Conservation (phyloP, 352 stramenopile species). For the Globisporangium spiculum region DNA sequence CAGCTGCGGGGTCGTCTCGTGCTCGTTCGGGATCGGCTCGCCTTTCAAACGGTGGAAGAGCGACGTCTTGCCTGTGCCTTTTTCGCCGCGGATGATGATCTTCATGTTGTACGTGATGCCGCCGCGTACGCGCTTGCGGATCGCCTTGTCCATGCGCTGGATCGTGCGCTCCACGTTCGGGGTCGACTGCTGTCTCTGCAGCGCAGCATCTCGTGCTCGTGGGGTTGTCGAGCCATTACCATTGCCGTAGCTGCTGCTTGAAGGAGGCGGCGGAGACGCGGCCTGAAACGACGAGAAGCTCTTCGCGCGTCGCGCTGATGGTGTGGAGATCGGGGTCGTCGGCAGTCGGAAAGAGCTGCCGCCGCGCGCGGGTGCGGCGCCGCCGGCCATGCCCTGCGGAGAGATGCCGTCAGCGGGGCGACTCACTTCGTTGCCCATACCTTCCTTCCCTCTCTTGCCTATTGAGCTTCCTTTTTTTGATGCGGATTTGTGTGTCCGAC, state of each 20-base stretch:
- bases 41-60: conserved; percentile 85
- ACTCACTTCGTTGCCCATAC: conserved; percentile 64
- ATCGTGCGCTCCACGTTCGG: conserved; percentile 54
- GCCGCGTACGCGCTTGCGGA: conserved; percentile 73
- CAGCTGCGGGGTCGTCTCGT: conserved; percentile 82
- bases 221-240: not conserved
- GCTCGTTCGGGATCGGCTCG: conserved; percentile 59
- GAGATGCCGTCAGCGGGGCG: conserved; percentile 26
- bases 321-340: conserved; percentile 28
- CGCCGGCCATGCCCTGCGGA: conserved; percentile 11
- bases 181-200: conserved; percentile 6
- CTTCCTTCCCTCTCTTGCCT: not conserved
- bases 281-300: conserved; percentile 38
- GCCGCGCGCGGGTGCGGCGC: not conserved
- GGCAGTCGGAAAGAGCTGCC: conserved; percentile 7
- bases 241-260: not conserved
- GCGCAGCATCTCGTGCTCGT: not conserved
- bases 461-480: not conserved
- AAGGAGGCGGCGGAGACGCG: conserved; percentile 15
- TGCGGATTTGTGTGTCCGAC: not conserved
- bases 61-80: conserved; percentile 87
- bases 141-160: conserved; percentile 81
- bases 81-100: conserved; percentile 79
- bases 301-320: conserved; percentile 29
- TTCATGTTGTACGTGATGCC: conserved; percentile 92